Base-by-base conservation (phyloP, 192 early-diverging fungal genomes). In the Gryganskiella cystojenkinii region DNA sequence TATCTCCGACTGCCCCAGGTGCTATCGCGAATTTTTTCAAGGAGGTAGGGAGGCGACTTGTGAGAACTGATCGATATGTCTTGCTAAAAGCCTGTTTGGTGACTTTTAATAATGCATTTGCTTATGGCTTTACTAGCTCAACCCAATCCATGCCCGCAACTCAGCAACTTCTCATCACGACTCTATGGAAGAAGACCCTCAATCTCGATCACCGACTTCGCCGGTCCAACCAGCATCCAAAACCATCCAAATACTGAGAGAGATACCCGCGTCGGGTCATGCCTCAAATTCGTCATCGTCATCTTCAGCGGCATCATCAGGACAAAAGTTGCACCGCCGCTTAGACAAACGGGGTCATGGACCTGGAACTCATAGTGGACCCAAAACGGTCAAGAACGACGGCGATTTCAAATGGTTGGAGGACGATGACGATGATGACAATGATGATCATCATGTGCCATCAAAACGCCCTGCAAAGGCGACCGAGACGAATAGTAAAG, bases 21-120 rank as follows among this genome's bases (percentile, higher is more conserved):
- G 72, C 72, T 33, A 76, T 76, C 14, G 61, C 50, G 10, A 59
- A 76, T 28, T 76, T 76, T 61, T 76, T 76, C 54, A 76, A 68
- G 11, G 57, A 76, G 60, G 72, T 76, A 63, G 28, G n/a, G 46
- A 22, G n/a, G n/a, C n/a, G 4, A 3, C 42, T 28, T 40, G 7
- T 1, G 17, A 22, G 10, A 3, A 22, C 2, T 20, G n/a, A 20
- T 5, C 10, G 1, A 7, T 20, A 37, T 43, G 4, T 34, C 6
- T 15, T 27, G n/a, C 31, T 14, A 63, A 2, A 14, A 8, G 19
- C 13, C 3, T 27, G 28, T 4, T 4, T 28, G 15, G 19, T 40
- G n/a, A 64, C 37, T 34, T 40, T 33, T 43, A 20, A 7, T 20
- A 27, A 27, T 7, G 14, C 24, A 28, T 35, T 31, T 46, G 44